Evolutionary conservation across 2,329 filamentous ascomycete species (phyloP).

Genomic region (Cladobotryum mycophilum): DNA sequence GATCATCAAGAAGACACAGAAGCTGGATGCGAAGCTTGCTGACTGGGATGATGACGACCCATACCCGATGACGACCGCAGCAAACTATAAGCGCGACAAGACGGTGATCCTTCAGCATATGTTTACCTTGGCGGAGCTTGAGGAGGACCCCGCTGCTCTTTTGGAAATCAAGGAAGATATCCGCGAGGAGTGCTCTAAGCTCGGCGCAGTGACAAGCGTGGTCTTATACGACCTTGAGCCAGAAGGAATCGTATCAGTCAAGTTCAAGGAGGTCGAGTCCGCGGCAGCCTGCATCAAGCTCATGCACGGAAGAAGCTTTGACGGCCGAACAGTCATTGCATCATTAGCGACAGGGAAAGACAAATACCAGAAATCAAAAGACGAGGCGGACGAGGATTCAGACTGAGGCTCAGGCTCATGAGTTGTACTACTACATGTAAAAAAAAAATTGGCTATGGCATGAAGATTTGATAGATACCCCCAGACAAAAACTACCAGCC

Average conservation of each 20-base stretch:
- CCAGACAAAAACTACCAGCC: slow-evolving; percentile 5
- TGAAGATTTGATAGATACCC: slow-evolving; percentile 4
- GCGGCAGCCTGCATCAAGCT: slow-evolving; percentile 66
- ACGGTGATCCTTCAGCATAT: slow-evolving; percentile 85
- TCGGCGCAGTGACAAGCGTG: slow-evolving; percentile 85
- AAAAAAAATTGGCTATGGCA: neutral
- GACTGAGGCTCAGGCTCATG: slow-evolving; percentile 16
- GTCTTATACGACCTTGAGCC: slow-evolving; percentile 82
- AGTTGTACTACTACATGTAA: neutral
- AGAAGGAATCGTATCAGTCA: slow-evolving; percentile 78
- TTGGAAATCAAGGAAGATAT: slow-evolving; percentile 95
- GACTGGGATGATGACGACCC: slow-evolving; percentile 94
- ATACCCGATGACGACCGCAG: slow-evolving; percentile 37
- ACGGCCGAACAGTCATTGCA: slow-evolving; percentile 64
- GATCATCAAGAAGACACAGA: slow-evolving; percentile 85
- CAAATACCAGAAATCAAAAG: slow-evolving; percentile 63
- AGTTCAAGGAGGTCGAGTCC: slow-evolving; percentile 65
- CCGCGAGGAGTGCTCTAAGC: slow-evolving; percentile 78
- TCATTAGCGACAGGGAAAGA: slow-evolving; percentile 65
- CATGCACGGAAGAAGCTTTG: slow-evolving; percentile 79
- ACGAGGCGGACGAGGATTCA: slow-evolving; percentile 40
- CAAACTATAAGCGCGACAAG: slow-evolving; percentile 59
- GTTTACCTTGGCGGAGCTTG: slow-evolving; percentile 81
- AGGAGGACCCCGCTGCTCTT: slow-evolving; percentile 75
- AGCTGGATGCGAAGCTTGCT: slow-evolving; percentile 82